A percentile compares a stretch with the other conserved stretches of the same genome.
These are phyloP conservation scores for Penicillium malachiteum DNA, from an alignment of 495 filamentous ascomycete genomes.

Conservation along the genomic window DNA sequence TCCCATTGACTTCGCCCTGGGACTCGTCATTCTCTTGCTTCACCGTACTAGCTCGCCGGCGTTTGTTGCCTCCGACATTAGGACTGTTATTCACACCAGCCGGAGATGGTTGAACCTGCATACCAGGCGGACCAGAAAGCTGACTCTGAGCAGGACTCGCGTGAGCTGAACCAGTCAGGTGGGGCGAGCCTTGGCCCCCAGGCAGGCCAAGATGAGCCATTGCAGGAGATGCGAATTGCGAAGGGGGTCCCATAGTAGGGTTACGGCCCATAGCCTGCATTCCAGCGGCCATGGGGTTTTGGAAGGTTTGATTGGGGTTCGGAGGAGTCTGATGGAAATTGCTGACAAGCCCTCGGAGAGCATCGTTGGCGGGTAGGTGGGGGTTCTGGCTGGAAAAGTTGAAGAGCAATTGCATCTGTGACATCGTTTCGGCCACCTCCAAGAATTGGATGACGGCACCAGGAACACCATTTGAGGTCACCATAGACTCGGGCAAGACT, in stretches of 20 bases:
- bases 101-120: constrained; percentile 69
- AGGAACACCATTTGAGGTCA: constrained; percentile 61
- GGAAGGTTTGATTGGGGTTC: constrained; percentile 33
- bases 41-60: constrained; percentile 71
- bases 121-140: constrained; percentile 49
- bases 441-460: constrained; percentile 61
- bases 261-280: constrained; percentile 39
- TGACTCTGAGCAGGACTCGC: constrained; percentile 48
- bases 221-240: constrained; percentile 53
- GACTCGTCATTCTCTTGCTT: constrained; percentile 71
- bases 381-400: constrained; percentile 58
- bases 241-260: constrained; percentile 38
- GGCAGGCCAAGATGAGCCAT: constrained; percentile 51
- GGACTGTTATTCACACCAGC: constrained; percentile 85
- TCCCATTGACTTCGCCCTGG: constrained; percentile 50
- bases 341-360: constrained; percentile 60
- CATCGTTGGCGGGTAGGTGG: constrained; percentile 56
- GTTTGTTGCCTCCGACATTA: constrained; percentile 68
- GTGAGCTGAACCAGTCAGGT: constrained; percentile 45
- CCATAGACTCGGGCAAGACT: constrained; percentile 61
- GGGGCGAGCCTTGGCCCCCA: constrained; percentile 43
- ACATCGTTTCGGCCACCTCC: constrained; percentile 74
- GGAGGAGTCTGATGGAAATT: constrained; percentile 29
- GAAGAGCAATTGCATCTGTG: constrained; percentile 70
- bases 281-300: constrained; percentile 37